phyloP scores from a whole-genome alignment of 169 alveolate genomes.

The Cryptosporidium parvum region DNA sequence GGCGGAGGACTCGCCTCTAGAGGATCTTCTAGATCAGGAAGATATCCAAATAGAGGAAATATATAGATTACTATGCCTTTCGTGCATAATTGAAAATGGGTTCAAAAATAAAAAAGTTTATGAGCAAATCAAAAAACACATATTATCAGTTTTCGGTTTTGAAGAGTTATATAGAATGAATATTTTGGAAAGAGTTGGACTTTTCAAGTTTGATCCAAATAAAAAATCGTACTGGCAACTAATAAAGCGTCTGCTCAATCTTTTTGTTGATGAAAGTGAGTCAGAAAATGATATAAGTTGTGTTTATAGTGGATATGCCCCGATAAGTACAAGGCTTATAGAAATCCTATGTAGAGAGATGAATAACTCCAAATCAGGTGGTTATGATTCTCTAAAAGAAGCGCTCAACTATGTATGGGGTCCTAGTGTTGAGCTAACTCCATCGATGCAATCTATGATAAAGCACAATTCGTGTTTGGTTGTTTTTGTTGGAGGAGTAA shows the following conservation, averaged over 20 bases:
- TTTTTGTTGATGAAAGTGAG: constrained; percentile 77
- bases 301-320: constrained; percentile 84
- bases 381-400: constrained; percentile 18
- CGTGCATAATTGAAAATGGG: constrained; percentile 79
- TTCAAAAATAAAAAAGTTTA: constrained; percentile 70
- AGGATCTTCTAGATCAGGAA: constrained; percentile 76
- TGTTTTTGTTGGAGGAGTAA: constrained; percentile 82
- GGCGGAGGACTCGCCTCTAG: constrained; percentile 40
- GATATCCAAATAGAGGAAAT: constrained; percentile 75
- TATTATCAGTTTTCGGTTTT: constrained; percentile 77
- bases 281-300: constrained; percentile 78
- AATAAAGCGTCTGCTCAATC: constrained; percentile 54
- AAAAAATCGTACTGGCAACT: constrained; percentile 49
- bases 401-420: constrained; percentile 67
- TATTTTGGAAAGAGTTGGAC: constrained; percentile 78
- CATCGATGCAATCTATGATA: neutral
- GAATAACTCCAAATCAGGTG: neutral
- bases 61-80: constrained; percentile 79
- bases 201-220: constrained; percentile 69
- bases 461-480: constrained; percentile 57
- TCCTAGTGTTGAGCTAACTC: constrained; percentile 49
- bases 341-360: constrained; percentile 30
- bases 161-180: constrained; percentile 77
- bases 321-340: constrained; percentile 71
- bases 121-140: constrained; percentile 52